phyloP scores from a whole-genome alignment of 2,329 filamentous ascomycete species.

The Nemania sp. region DNA sequence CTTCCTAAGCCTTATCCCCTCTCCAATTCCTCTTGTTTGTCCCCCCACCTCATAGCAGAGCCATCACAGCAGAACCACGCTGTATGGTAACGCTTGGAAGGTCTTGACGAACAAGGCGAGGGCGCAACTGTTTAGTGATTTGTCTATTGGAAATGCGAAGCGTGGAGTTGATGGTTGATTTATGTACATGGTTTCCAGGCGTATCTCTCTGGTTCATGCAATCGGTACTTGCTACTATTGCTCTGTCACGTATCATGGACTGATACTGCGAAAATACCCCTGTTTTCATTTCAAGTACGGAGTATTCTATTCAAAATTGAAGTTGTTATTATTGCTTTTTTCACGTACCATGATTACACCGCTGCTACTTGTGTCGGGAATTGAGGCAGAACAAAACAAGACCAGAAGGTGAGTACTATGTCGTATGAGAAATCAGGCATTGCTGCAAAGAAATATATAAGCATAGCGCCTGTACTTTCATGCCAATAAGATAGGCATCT shows the following conservation, averaged over 20 bases:
- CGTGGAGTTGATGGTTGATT: constrained; percentile 7
- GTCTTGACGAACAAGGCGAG: too few relatives aligned
- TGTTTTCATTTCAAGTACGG: background rate
- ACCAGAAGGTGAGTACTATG: too few relatives aligned
- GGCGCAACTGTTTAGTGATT: background rate
- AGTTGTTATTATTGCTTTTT: too few relatives aligned
- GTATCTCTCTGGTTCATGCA: background rate
- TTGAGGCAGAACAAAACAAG: background rate
- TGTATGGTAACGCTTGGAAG: constrained; percentile 1
- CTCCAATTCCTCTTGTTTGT: background rate
- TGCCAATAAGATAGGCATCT: too few relatives aligned
- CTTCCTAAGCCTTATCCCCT: too few relatives aligned
- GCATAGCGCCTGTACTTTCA: too few relatives aligned
- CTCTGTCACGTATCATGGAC: background rate
- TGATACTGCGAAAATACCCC: background rate
- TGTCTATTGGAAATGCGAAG: background rate
- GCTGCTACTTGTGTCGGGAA: background rate
- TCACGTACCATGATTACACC: too few relatives aligned
- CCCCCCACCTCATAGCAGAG: background rate
- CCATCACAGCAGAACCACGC: background rate
- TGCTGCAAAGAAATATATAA: background rate
- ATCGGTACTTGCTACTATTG: too few relatives aligned
- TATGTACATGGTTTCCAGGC: background rate
- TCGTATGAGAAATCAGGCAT: background rate
- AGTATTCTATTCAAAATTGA: too few relatives aligned